A percentile compares a stretch with the other conserved stretches of the same genome.
phyloP scores from a whole-genome alignment of 768 basidiomycete genomes.

The Pisolithus microcarpus region DNA sequence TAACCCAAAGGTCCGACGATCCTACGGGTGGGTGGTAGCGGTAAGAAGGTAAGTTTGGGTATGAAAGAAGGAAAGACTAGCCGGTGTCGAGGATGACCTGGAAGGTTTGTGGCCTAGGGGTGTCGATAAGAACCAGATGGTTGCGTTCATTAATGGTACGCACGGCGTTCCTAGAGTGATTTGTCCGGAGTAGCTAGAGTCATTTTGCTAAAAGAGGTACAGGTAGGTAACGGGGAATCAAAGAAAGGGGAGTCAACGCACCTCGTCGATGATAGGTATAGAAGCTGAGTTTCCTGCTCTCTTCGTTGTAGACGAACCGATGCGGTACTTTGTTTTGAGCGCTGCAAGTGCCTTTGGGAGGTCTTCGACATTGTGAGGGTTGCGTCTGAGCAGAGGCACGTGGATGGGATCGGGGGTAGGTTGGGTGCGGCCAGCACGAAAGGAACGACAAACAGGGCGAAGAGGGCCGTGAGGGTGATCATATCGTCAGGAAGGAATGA shows the following conservation, averaged over 20 bases:
- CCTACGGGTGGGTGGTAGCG: constrained; percentile 7
- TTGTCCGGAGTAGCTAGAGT: constrained; percentile 52
- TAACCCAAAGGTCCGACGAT: constrained; percentile 87
- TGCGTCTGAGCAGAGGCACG: constrained; percentile 36
- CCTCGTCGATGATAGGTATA: constrained; percentile 47
- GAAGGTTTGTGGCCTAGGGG: constrained; percentile 54
- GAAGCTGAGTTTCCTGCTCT: constrained; percentile 32
- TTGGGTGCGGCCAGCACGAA: constrained; percentile 22
- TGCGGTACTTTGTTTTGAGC: constrained; percentile 46
- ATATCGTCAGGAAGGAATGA: constrained; percentile 1
- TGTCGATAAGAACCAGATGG: constrained; percentile 12
- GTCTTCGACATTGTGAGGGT: constrained; percentile 24
- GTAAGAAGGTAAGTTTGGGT: no score
- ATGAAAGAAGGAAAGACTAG: background rate
- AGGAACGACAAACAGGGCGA: constrained; percentile 22
- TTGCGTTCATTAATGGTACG: constrained; percentile 15
- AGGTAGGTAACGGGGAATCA: background rate
- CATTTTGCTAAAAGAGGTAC: constrained; percentile 32
- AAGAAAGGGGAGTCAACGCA: constrained; percentile 17
- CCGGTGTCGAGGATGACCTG: constrained; percentile 87
- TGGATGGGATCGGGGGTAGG: constrained; percentile 36
- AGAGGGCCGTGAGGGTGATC: constrained; percentile 19
- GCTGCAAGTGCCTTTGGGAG: constrained; percentile 34
- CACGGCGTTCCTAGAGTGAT: constrained; percentile 59
- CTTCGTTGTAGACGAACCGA: constrained; percentile 7